phyloP scores from a whole-genome alignment of 139 green algal genomes.

The Chlamydomonas incerta region DNA sequence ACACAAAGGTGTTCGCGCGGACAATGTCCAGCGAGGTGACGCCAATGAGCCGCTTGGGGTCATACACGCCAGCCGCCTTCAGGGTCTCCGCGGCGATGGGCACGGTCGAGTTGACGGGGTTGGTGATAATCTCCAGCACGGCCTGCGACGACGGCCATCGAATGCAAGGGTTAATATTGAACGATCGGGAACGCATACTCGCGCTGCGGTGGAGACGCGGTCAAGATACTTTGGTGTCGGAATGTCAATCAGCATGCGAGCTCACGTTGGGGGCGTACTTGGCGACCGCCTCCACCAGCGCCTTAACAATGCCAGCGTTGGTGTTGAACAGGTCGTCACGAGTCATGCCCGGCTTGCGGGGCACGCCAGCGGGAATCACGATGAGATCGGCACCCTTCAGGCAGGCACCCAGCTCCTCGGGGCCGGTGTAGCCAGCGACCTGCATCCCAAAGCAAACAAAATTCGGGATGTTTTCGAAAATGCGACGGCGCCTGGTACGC shows the following conservation, averaged over 20 bases:
- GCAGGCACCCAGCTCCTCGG: conserved; percentile 76
- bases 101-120: conserved; percentile 99
- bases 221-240: background rate
- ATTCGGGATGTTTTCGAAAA: too few species aligned
- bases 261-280: conserved; percentile 82
- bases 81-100: conserved; percentile 96
- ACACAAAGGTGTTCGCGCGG: conserved; percentile 94
- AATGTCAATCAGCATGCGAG: background rate
- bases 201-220: too few species aligned
- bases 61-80: conserved; percentile 85
- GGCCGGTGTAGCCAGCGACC: conserved; percentile 81
- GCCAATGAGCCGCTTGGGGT: conserved; percentile 91
- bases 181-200: background rate
- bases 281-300: conserved; percentile 77
- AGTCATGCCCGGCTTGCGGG: conserved; percentile 98
- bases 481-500: too few species aligned
- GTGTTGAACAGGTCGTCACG: conserved; percentile 99
- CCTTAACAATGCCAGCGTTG: conserved; percentile 96
- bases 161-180: background rate
- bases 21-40: conserved; percentile 97
- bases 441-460: conserved; percentile 32
- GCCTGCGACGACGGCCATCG: conserved; percentile 47
- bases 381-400: conserved; percentile 81
- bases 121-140: conserved; percentile 95
- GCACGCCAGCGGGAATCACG: conserved; percentile 96